These are phyloP conservation scores for Knoxdaviesia capensis DNA, from an alignment of 2,329 filamentous ascomycete species.

Conservation along the genomic window DNA sequence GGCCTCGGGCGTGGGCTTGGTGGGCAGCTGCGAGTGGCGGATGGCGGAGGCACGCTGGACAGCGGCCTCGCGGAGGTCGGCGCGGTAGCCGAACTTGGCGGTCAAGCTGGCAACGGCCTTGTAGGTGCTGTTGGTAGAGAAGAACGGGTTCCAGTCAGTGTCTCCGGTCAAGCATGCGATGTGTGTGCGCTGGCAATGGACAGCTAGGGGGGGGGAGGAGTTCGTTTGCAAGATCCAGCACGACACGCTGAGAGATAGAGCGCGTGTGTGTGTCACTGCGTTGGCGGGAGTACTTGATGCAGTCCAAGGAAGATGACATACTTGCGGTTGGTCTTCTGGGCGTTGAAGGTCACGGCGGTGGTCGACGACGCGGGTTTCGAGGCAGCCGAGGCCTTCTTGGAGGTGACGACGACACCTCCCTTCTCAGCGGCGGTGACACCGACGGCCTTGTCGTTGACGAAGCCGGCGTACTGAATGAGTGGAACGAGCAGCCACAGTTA, in stretches of 20 bases:
- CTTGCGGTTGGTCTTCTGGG: conserved; percentile 59
- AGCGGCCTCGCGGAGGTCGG: conserved; percentile 57
- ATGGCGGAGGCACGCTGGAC: conserved; percentile 76
- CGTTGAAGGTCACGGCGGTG: conserved; percentile 47
- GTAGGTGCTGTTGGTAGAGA: conserved; percentile 48
- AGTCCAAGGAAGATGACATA: conserved; percentile 6
- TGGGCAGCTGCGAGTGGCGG: conserved; percentile 55
- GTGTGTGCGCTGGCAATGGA: no score
- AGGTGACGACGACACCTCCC: conserved; percentile 60
- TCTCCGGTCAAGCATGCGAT: no score
- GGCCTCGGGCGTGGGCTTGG: conserved; percentile 52
- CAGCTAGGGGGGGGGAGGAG: no score
- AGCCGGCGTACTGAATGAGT: conserved; percentile 56
- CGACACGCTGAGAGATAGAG: background rate
- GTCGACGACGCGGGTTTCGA: conserved; percentile 53
- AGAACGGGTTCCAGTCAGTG: background rate
- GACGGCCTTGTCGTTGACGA: conserved; percentile 85
- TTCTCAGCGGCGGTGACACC: conserved; percentile 58
- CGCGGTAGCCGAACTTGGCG: conserved; percentile 71
- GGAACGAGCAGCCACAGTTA: conserved; percentile 13
- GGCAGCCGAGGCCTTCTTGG: conserved; percentile 59
- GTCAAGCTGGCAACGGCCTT: conserved; percentile 65
- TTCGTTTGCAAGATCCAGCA: no score
- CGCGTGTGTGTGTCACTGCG: no score
- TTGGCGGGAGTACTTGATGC: no score